Evolutionary conservation across 495 filamentous ascomycete genomes (phyloP), one percentile per base, ranked within the genome.

Genomic region (Opeltia flavorubescens): DNA sequence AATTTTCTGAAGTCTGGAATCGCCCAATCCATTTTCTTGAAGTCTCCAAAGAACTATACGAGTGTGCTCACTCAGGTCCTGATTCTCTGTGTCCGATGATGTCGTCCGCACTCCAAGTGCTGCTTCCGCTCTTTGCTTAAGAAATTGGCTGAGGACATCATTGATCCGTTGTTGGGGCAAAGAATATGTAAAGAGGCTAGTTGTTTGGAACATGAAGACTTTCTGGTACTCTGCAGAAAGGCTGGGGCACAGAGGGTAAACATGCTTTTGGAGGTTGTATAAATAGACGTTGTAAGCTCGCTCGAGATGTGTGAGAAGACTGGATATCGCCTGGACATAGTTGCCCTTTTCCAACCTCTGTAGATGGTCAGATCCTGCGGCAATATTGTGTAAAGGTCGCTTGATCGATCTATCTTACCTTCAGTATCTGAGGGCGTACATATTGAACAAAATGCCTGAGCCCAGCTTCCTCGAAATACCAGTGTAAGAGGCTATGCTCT

Each of bases 21-120:
- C 82, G 8, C 78, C 84, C 43, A 94, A 59, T 0, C 86, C 88
- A 6, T 89, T 78, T 21, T 75, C 72, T 46, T 80, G 69, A 13
- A 93, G 62, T 21, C 74, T 72, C 28, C 74, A 69, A 15, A 84
- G 63, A 15, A 86, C 61, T 27, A 67, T 64, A 18, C 78, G 57
- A 23, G 48, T 49, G 18, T 44, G 49, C 38, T 43, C 33, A 12
- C 41, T 49, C 11, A 54, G 30, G 29, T 47, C 41, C 24, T 28
- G 44, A 55, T 27, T 47, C 64, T 46, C 2, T 62, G 60, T 27
- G 25, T 41, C 49, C 23, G 47, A 21, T 11, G 21, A 15, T 9
- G 47, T 46, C 4, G 28, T 39, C 25, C 25, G 18, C 15, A 81
- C 68, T 1, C 76, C 77, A 5, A 87, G 61, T 6, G 86, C 71